Evolutionary conservation across 1,139 yeast genomes (phyloP), one percentile per base, ranked within the genome.

Genomic region (Ogataea hybrid): DNA sequence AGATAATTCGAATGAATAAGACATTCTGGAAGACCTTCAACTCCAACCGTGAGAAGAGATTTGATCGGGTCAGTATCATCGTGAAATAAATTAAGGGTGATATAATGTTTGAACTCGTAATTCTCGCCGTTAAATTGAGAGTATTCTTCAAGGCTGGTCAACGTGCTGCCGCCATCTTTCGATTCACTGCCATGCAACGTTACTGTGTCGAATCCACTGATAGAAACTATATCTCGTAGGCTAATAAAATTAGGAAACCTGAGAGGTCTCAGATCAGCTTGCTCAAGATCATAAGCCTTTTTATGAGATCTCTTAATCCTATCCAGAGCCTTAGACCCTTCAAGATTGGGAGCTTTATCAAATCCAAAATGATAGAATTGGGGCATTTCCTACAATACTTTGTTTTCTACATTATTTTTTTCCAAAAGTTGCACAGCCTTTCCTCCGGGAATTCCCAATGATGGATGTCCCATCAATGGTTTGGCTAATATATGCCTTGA

Each of bases 331-430:
- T 37, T 34, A 2, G 48, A 43, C 4, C 39, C n/a, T 9, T 8
- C 18, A 2, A 20, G 5, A 15, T 14, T 16, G 4, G 45, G 38
- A 5, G 32, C 27, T 18, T 32, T 43, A 14, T 43, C 50, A 40
- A 49, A 43, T 5, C 50, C 50, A 37, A 43, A 40, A 20, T 46
- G 48, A 25, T 43, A 42, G 30, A 37, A 43, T n/a, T 21, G 25
- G 9, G 41, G 22, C 35, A 30, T 31, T 6, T n/a, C 7, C 6
- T 20, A 32, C 6, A 9, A 15, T 28, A 12, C 20, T 12, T 11
- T 23, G 4, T 35, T 12, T 15, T 28, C 11, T 6, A 18, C 18
- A 18, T n/a, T n/a, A 21, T 9, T 32, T 21, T 32, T 9, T 20
- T 20, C 6, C 20, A 7, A 32, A 12, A 20, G 3, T 21, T 22